Conservation (phyloP, 2,329 filamentous ascomycete genomes). For the Salinomyces thailandicus region DNA sequence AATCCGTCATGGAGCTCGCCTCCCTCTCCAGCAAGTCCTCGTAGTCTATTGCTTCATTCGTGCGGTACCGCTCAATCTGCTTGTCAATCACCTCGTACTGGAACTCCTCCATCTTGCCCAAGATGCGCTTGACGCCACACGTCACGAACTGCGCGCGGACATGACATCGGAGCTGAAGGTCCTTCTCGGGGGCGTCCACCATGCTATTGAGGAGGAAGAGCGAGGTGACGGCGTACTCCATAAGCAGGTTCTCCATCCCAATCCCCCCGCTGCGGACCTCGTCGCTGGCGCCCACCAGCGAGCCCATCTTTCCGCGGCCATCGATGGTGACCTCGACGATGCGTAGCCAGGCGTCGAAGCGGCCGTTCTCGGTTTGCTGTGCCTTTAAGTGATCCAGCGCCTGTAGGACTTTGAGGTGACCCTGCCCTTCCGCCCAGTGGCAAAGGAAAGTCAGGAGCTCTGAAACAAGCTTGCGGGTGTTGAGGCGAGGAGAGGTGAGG, state of each 20-base stretch:
- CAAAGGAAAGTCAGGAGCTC: constrained; percentile 94
- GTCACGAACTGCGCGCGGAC: constrained; percentile 92
- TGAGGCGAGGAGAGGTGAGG: constrained; percentile 76
- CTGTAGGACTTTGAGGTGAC: constrained; percentile 87
- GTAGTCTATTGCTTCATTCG: constrained; percentile 95
- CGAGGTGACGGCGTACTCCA: constrained; percentile 96
- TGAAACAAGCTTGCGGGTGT: constrained; percentile 86
- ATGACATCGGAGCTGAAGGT: constrained; percentile 84
- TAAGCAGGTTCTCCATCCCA: constrained; percentile 95
- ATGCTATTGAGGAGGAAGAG: constrained; percentile 95
- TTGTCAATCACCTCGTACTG: constrained; percentile 98
- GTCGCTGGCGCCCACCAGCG: constrained; percentile 89
- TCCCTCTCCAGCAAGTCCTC: constrained; percentile 92
- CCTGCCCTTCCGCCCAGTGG: constrained; percentile 81
- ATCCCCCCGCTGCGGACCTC: constrained; percentile 93
- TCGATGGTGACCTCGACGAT: constrained; percentile 95
- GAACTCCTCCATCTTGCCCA: constrained; percentile 96
- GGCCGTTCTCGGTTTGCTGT: constrained; percentile 79
- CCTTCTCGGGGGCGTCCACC: constrained; percentile 78
- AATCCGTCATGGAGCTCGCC: constrained; percentile 81
- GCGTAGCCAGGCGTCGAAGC: constrained; percentile 98
- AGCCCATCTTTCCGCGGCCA: constrained; percentile 97
- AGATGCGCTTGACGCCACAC: constrained; percentile 86
- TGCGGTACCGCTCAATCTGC: constrained; percentile 86
- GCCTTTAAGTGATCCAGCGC: constrained; percentile 85